Conservation (phyloP, 1,139 yeast species). For the Arxiozyma slooffiae region DNA sequence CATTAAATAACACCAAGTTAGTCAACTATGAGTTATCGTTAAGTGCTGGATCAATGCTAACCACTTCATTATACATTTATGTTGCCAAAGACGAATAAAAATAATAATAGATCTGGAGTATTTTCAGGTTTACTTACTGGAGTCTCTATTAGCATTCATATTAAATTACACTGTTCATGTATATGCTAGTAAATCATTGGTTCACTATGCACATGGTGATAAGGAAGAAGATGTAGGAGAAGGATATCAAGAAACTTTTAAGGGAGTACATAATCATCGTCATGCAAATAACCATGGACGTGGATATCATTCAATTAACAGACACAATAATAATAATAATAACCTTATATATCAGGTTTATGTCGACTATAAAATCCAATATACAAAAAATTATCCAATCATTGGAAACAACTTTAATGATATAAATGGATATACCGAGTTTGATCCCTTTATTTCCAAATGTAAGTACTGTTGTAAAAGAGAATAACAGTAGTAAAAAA, state of each 20-base stretch:
- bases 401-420: not conserved
- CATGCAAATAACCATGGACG: constrained; percentile 8
- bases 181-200: constrained; percentile 70
- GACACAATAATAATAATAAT: not conserved
- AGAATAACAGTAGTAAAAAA: not conserved
- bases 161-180: constrained; percentile 61
- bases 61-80: constrained; percentile 68
- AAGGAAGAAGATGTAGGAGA: constrained; percentile 20
- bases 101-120: constrained; percentile 37
- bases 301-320: not conserved
- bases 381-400: not conserved
- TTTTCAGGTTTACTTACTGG: constrained; percentile 51
- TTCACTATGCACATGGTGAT: constrained; percentile 69
- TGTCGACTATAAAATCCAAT: not conserved
- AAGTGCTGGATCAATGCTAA: constrained; percentile 67
- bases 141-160: constrained; percentile 43
- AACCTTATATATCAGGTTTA: not conserved
- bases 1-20: constrained; percentile 19
- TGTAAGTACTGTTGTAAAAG: not conserved
- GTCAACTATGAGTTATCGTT: constrained; percentile 34
- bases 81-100: constrained; percentile 52
- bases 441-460: not conserved
- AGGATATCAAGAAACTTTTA: not conserved
- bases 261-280: constrained; percentile 15
- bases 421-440: not conserved